Percentiles rank a stretch among this genome's conserved stretches.
phyloP scores from a whole-genome alignment of 441 rosid species.

The Capsella rubella region DNA sequence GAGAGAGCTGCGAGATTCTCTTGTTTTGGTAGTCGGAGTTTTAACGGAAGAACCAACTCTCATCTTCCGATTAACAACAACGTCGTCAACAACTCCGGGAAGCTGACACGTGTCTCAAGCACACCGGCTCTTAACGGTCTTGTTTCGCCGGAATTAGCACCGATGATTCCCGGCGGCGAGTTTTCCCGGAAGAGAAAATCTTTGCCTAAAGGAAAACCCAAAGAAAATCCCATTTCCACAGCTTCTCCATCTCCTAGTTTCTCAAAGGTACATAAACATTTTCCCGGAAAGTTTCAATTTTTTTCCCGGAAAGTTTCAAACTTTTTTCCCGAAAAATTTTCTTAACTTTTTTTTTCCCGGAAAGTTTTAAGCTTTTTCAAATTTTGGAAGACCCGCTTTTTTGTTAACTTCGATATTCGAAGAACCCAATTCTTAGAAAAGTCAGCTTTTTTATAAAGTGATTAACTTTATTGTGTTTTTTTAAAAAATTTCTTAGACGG shows the following conservation, averaged over 20 bases:
- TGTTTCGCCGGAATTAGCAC: conserved; percentile 28
- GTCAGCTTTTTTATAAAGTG: conserved; percentile 24
- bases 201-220: conserved; percentile 51
- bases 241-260: conserved; percentile 47
- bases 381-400: not conserved
- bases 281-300: not conserved
- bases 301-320: not conserved
- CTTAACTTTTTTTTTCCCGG: not conserved
- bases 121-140: conserved; percentile 58
- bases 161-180: conserved; percentile 32
- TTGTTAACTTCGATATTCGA: not conserved
- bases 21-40: conserved; percentile 72
- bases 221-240: conserved; percentile 46
- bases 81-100: conserved; percentile 40
- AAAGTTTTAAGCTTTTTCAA: not conserved
- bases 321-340: not conserved
- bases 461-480: not conserved
- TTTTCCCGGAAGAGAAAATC: conserved; percentile 57
- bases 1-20: conserved; percentile 72
- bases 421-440: conserved; percentile 16
- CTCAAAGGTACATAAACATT: conserved; percentile 39
- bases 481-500: conserved; percentile 46
- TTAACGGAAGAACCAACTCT: conserved; percentile 58
- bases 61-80: conserved; percentile 45
- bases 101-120: conserved; percentile 65